phyloP scores from a whole-genome alignment of 164 flowering plant genomes.

The Vitis rupestris region DNA sequence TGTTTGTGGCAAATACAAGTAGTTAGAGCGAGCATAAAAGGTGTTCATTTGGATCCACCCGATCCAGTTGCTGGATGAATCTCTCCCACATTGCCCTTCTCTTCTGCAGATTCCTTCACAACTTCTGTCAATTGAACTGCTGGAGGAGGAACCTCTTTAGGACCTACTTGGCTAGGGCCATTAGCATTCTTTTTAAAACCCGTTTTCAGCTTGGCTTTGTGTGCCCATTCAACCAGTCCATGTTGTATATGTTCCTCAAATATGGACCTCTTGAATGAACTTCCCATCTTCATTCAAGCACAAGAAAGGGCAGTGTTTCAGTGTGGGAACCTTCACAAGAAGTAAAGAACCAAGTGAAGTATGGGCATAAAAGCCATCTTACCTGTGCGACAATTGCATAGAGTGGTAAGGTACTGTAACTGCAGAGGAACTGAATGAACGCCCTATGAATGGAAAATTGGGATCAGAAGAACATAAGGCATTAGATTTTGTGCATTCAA shows the following conservation, averaged over 20 bases:
- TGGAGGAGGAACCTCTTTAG: conserved; percentile 17
- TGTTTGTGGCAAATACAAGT: too few relatives aligned
- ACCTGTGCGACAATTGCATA: conserved; percentile 76
- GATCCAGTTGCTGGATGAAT: background rate
- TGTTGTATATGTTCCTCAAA: conserved; percentile 48
- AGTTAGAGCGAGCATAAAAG: background rate
- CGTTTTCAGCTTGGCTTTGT: conserved; percentile 40
- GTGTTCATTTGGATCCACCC: background rate
- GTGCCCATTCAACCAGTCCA: conserved; percentile 51
- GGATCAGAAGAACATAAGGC: too few relatives aligned
- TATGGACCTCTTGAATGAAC: conserved; percentile 41
- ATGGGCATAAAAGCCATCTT: background rate
- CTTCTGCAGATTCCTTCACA: background rate
- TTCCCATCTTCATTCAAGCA: conserved; percentile 22
- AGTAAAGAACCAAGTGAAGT: background rate
- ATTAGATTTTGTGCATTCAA: too few relatives aligned
- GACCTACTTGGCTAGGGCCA: conserved; percentile 20
- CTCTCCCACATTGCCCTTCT: conserved; percentile 11
- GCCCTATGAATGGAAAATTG: conserved; percentile 17
- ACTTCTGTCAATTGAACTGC: conserved; percentile 26
- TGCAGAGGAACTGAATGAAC: conserved; percentile 38
- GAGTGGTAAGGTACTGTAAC: conserved; percentile 49
- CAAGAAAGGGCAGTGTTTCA: background rate
- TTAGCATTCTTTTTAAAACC: conserved; percentile 14
- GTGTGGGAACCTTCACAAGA: background rate